A percentile compares a stretch with the other conserved stretches of the same genome.
Evolutionary conservation across 2,329 filamentous ascomycete species (phyloP).

Genomic region (Fusarium gaditjirri): DNA sequence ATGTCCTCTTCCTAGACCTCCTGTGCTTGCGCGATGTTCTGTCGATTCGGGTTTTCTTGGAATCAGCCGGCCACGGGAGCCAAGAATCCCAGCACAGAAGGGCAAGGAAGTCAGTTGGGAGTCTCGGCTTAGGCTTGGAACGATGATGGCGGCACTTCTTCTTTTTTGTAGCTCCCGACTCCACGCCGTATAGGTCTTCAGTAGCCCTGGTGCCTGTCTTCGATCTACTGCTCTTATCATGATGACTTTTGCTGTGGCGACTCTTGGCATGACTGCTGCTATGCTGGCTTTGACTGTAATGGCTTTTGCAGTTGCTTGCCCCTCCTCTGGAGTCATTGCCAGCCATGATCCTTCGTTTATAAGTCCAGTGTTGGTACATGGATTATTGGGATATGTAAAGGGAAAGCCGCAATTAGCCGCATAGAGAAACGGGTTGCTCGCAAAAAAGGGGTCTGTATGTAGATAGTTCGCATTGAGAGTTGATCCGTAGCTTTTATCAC

Average conservation of each 20-base stretch:
- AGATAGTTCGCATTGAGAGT: not conserved
- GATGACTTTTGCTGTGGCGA: not conserved
- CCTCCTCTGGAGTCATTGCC: not conserved
- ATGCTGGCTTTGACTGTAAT: not conserved
- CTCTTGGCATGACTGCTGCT: not conserved
- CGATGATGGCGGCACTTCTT: not conserved
- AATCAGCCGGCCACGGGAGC: not conserved
- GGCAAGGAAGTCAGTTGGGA: not conserved
- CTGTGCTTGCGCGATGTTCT: not conserved
- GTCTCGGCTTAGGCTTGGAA: not conserved
- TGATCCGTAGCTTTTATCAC: slow-evolving; percentile 17
- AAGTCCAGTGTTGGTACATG: not conserved
- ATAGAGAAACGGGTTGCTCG: not conserved
- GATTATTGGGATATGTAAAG: not conserved
- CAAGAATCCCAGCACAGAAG: slow-evolving; percentile 4
- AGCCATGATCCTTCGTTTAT: not conserved
- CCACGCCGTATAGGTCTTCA: not conserved
- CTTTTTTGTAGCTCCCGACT: not conserved
- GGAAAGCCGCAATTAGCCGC: not conserved
- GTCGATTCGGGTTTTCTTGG: not conserved
- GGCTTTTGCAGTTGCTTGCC: slow-evolving; percentile 6
- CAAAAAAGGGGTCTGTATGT: not conserved
- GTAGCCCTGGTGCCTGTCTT: not conserved
- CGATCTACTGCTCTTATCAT: not conserved
- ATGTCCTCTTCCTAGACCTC: not conserved